Conservation (phyloP, 345 rosid species). For the Ailanthus altissimus region DNA sequence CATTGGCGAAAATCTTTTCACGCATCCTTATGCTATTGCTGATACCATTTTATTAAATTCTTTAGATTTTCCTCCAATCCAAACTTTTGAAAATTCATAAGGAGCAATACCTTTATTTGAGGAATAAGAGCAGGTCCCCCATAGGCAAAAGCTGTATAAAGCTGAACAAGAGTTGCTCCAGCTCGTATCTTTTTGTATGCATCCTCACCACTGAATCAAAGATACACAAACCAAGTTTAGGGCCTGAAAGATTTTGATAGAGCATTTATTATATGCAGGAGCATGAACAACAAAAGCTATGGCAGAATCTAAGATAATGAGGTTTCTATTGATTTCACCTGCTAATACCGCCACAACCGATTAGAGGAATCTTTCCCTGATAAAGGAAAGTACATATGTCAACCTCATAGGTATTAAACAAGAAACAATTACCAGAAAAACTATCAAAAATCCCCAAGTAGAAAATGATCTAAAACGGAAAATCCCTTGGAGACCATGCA, state of each 20-base stretch:
- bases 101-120: constrained; percentile 65
- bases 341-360: constrained; percentile 93
- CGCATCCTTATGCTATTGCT: not conserved
- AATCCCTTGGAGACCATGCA: not conserved
- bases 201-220: constrained; percentile 81
- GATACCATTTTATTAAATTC: not conserved
- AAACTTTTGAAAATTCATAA: not conserved
- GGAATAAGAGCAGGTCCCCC: constrained; percentile 99
- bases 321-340: constrained; percentile 46
- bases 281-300: not conserved
- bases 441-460: not conserved
- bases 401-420: constrained; percentile 7
- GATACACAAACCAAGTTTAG: constrained; percentile 6
- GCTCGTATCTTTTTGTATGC: constrained; percentile 93
- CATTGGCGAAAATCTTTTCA: not conserved
- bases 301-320: not conserved
- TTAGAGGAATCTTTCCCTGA: constrained; percentile 92
- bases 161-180: constrained; percentile 96
- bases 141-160: constrained; percentile 89
- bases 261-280: not conserved
- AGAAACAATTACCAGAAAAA: not conserved
- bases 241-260: not conserved
- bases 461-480: not conserved
- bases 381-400: constrained; percentile 21
- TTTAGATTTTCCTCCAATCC: not conserved